Evolutionary conservation across 495 filamentous ascomycete species (phyloP), one percentile per base, ranked within the genome.

Genomic region (Xylaria grammica): DNA sequence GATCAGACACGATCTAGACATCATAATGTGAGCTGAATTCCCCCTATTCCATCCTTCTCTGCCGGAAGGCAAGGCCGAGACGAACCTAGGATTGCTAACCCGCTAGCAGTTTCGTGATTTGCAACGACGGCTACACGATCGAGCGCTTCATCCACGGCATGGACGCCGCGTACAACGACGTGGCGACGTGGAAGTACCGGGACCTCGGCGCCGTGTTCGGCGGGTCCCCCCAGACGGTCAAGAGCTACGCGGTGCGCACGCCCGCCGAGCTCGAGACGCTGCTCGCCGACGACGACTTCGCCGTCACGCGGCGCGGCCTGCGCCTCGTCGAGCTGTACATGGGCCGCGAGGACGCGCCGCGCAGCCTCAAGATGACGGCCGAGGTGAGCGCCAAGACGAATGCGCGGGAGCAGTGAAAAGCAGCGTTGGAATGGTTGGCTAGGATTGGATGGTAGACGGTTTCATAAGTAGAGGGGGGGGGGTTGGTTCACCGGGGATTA

Each of bases 271-370:
- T 94, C 13, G 83, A 89, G 63, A 72, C 81, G 36, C 77, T 97
- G 42, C 90, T 96, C 65, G 80, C 74, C 0, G 82, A 94, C 63
- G 65, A 86, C 63, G 79, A 85, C 26, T 97, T 97, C 72, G 83
- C 81, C 52, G 74, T 72, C 57, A 29, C 26, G 8, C 72, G 80
- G 29, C 69, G 73, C 26, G 76, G 67, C 40, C 49, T 82, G 54
- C 75, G 94, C 79, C 84, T 97, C 75, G 93, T 97, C 27, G 94
- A 97, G 78, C 58, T 96, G 53, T 92, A 92, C 72, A 94, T 96
- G 86, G 87, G 88, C 19, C 89, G 87, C 75, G 84, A 93, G 59
- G 94, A 97, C 75, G 88, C 91, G 26, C 93, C 93, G 0, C 74
- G 81, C 50, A 87, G 84, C 20, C 72, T 97, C 75, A 89, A 88